phyloP scores from a whole-genome alignment of 768 basidiomycete genomes.

The Suillus cothurnatus region DNA sequence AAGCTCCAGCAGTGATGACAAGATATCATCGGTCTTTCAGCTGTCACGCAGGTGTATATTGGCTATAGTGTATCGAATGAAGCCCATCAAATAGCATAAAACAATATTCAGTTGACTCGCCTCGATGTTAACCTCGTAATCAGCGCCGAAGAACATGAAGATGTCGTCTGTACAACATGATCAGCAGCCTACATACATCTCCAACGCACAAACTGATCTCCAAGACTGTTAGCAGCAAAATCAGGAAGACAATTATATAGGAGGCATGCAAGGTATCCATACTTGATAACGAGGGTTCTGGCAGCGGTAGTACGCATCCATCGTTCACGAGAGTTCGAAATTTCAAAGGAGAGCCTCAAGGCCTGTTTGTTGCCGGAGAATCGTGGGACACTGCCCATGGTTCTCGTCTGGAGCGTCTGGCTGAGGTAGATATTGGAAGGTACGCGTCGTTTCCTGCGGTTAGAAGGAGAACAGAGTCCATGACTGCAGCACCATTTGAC shows the following conservation, averaged over 20 bases:
- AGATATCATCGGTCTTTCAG: slow-evolving; percentile 48
- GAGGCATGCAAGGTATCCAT: slow-evolving; percentile 9
- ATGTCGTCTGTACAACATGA: slow-evolving; percentile 49
- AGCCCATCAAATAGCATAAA: neutral
- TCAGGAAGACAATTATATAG: neutral
- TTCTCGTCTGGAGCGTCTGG: no score
- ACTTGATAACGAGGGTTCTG: slow-evolving; percentile 66
- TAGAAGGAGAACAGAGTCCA: slow-evolving; percentile 96
- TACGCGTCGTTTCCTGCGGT: slow-evolving; percentile 99
- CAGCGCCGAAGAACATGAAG: slow-evolving; percentile 88
- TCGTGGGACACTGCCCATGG: slow-evolving; percentile 76
- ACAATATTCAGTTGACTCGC: slow-evolving; percentile 38
- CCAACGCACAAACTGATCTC: slow-evolving; percentile 67
- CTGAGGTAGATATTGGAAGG: no score
- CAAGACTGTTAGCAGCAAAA: slow-evolving; percentile 41
- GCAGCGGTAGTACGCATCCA: slow-evolving; percentile 62
- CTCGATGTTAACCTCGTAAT: slow-evolving; percentile 78
- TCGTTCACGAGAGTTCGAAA: slow-evolving; percentile 48
- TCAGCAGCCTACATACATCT: slow-evolving; percentile 47
- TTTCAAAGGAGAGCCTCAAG: slow-evolving; percentile 55
- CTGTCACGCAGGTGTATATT: slow-evolving; percentile 50
- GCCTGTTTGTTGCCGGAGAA: slow-evolving; percentile 71
- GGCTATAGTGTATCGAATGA: slow-evolving; percentile 26
- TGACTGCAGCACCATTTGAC: slow-evolving; percentile 99
- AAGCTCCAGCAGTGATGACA: no score